A percentile compares a stretch with the other conserved stretches of the same genome.
Evolutionary conservation across 140 eudicot species (phyloP).

Genomic region (Bidens hawaiensis): DNA sequence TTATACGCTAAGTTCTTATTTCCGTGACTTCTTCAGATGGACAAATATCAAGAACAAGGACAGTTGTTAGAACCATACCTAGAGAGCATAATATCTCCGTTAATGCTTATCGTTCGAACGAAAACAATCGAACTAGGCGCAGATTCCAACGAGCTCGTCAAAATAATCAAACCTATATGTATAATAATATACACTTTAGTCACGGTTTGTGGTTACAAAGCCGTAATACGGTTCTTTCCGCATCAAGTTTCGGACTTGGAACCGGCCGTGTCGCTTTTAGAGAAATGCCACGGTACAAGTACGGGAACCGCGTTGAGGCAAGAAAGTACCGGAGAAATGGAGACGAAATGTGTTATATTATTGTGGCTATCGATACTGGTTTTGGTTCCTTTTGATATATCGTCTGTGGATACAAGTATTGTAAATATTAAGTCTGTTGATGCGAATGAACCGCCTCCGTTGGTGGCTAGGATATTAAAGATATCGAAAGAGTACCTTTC

Average conservation of each 20-base stretch:
- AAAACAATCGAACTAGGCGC: slow-evolving; percentile 60
- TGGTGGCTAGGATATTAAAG: slow-evolving; percentile 65
- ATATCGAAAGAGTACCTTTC: slow-evolving; percentile 80
- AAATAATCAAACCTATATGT: slow-evolving; percentile 68
- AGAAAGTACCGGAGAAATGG: slow-evolving; percentile 99
- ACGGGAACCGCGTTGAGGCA: slow-evolving; percentile 64
- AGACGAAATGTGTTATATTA: slow-evolving; percentile 78
- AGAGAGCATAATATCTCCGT: slow-evolving; percentile 83
- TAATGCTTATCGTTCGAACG: slow-evolving; percentile 77
- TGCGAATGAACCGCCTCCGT: slow-evolving; percentile 68
- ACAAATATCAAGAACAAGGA: slow-evolving; percentile 96
- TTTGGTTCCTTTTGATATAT: slow-evolving; percentile 93
- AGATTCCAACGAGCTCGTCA: slow-evolving; percentile 58
- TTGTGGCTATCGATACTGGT: slow-evolving; percentile 87
- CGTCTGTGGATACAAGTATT: slow-evolving; percentile 89
- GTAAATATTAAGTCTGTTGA: slow-evolving; percentile 31
- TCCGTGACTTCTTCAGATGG: slow-evolving; percentile 53
- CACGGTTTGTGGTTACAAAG: slow-evolving; percentile 93
- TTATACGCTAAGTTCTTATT: not conserved
- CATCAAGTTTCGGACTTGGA: slow-evolving; percentile 98
- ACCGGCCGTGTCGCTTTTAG: slow-evolving; percentile 86
- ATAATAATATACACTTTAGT: slow-evolving; percentile 76
- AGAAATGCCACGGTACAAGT: slow-evolving; percentile 62
- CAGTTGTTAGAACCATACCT: slow-evolving; percentile 93
- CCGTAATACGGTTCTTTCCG: slow-evolving; percentile 90